Evolutionary conservation across 345 rosid genomes (phyloP).

Genomic region (Bruguiera sexangula): DNA sequence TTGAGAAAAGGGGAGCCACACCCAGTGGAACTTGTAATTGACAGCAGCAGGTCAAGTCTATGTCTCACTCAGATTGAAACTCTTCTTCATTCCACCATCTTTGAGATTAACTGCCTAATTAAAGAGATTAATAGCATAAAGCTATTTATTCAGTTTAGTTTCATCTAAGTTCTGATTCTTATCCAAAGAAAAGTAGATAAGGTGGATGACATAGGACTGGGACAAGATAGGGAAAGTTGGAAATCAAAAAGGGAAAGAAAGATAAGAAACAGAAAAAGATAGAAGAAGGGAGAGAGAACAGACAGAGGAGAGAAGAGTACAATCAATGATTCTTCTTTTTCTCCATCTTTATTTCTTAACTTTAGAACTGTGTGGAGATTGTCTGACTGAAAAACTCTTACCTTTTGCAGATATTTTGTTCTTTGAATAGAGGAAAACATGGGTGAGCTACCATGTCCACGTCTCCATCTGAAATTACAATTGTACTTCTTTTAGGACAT

Average conservation of each 20-base stretch:
- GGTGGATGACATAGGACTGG: not conserved
- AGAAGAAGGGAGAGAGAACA: not conserved
- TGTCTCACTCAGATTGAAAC: slow-evolving; percentile 21
- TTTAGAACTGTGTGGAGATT: slow-evolving; percentile 13
- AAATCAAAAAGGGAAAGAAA: not conserved
- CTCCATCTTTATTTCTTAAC: not conserved
- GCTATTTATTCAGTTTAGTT: slow-evolving; percentile 4
- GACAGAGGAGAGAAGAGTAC: not conserved
- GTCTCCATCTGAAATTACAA: slow-evolving; percentile 3
- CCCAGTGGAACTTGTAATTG: slow-evolving; percentile 96
- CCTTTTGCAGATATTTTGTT: slow-evolving; percentile 91
- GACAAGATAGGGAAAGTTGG: not conserved
- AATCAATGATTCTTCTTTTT: not conserved
- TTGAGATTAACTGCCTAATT: not conserved
- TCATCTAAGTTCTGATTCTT: not conserved
- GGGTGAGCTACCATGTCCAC: slow-evolving; percentile 45
- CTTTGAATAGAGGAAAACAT: slow-evolving; percentile 93
- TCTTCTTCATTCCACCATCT: slow-evolving; percentile 3
- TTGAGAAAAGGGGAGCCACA: slow-evolving; percentile 85
- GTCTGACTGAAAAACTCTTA: slow-evolving; percentile 14
- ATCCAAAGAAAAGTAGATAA: not conserved
- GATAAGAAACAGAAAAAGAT: not conserved
- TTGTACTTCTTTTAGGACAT: not conserved
- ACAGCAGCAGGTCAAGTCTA: slow-evolving; percentile 83
- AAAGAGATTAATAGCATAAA: not conserved